phyloP scores from a whole-genome alignment of 208 protist genomes.

The Acanthamoeba culbertsoni region DNA sequence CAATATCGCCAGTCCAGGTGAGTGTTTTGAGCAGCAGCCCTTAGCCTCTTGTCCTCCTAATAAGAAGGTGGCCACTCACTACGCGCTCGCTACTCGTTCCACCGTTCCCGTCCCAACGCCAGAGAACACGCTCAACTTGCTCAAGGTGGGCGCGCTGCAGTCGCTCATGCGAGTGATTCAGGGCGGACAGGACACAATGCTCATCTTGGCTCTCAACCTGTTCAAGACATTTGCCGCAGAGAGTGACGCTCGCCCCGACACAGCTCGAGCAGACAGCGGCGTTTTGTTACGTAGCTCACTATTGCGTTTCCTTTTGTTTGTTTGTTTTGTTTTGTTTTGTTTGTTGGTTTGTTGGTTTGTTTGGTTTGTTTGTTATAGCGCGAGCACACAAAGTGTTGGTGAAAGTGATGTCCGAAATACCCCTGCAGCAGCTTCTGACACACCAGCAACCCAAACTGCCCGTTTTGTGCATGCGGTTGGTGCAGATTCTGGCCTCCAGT shows the following conservation, averaged over 20 bases:
- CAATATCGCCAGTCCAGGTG: neutral
- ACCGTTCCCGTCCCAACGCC: neutral
- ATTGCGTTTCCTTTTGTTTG: neutral
- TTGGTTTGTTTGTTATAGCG: neutral
- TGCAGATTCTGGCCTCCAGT: neutral
- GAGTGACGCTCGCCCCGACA: too few species aligned
- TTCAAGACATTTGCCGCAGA: neutral
- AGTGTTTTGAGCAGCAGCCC: neutral
- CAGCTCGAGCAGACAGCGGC: too few species aligned
- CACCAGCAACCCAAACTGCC: neutral
- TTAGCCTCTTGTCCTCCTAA: neutral
- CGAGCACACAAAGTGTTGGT: neutral
- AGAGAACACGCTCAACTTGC: neutral
- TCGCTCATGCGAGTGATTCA: neutral
- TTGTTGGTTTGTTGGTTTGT: too few species aligned
- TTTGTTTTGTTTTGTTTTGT: too few species aligned
- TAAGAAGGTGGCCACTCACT: neutral
- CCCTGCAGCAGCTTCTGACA: neutral
- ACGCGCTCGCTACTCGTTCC: neutral
- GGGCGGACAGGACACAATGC: neutral
- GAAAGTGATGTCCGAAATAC: neutral
- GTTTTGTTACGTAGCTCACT: neutral
- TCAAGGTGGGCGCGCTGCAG: neutral
- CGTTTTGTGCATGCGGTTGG: neutral
- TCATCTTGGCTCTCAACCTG: neutral